Percentiles rank a stretch among this genome's conserved stretches.
phyloP scores from a whole-genome alignment of 257 asterid species.

The Paulownia fortunei region DNA sequence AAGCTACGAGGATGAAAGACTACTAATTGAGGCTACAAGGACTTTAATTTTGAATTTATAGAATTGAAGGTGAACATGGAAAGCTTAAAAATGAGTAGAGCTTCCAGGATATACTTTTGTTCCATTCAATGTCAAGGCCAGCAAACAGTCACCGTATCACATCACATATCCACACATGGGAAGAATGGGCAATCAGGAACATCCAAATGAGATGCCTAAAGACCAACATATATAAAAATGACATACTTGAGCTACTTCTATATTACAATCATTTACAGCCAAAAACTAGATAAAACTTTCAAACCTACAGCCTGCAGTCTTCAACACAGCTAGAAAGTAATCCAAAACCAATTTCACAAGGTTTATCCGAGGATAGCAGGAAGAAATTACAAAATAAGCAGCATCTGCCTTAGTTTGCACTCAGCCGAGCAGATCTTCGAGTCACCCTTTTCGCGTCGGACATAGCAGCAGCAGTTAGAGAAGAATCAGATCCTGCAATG shows the following conservation, averaged over 20 bases:
- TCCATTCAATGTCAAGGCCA: too few relatives aligned
- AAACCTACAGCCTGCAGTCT: background rate
- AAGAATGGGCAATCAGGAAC: slow-evolving; percentile 35
- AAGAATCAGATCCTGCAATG: slow-evolving; percentile 31
- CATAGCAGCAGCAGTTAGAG: slow-evolving; percentile 20
- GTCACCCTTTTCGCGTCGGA: slow-evolving; percentile 47
- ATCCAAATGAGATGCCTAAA: slow-evolving; percentile 45
- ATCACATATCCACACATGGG: background rate
- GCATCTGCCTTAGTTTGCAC: slow-evolving; percentile 34
- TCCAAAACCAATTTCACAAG: background rate
- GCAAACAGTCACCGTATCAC: too few relatives aligned
- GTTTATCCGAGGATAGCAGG: background rate
- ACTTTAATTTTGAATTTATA: too few relatives aligned
- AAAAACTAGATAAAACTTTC: background rate
- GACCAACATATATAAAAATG: too few relatives aligned
- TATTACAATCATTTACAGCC: slow-evolving; percentile 17
- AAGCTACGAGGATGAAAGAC: too few relatives aligned
- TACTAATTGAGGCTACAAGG: background rate
- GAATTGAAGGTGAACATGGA: background rate
- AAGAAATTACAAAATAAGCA: slow-evolving; percentile 8
- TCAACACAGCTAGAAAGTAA: background rate
- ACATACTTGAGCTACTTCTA: background rate
- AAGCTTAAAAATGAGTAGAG: background rate
- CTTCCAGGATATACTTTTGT: too few relatives aligned
- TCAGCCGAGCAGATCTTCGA: slow-evolving; percentile 55